A percentile compares a stretch with the other conserved stretches of the same genome.
phyloP scores from a whole-genome alignment of 2,329 filamentous ascomycete species.

The Ampelomyces quisqualis region DNA sequence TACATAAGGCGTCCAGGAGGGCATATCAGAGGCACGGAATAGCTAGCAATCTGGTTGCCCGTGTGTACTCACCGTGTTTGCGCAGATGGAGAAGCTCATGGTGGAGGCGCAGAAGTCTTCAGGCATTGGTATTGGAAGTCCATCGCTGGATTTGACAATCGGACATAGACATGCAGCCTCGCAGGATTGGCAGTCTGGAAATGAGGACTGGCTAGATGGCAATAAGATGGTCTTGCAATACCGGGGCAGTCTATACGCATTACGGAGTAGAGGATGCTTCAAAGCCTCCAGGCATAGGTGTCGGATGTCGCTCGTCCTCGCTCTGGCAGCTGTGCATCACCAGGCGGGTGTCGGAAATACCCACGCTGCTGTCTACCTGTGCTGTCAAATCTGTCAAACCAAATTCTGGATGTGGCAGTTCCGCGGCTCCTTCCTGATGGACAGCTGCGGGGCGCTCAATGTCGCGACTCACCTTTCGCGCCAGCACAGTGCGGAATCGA shows the following conservation, averaged over 20 bases:
- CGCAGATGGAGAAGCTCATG: too few relatives aligned
- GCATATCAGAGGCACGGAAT: not conserved
- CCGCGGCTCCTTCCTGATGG: not conserved
- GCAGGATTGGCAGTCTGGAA: too few relatives aligned
- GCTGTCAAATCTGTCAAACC: not conserved
- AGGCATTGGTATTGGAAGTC: too few relatives aligned
- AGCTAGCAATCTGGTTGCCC: not conserved
- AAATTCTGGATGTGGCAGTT: not conserved
- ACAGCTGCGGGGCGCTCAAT: not conserved
- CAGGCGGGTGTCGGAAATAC: not conserved
- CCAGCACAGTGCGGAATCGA: too few relatives aligned
- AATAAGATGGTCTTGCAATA: too few relatives aligned
- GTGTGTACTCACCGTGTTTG: not conserved
- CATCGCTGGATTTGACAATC: too few relatives aligned
- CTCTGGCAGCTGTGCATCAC: not conserved
- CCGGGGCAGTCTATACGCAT: too few relatives aligned
- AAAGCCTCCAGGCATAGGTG: not conserved
- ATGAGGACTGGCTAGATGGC: too few relatives aligned
- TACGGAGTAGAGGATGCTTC: too few relatives aligned
- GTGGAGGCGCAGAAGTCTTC: too few relatives aligned
- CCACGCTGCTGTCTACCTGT: not conserved
- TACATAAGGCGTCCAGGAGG: conserved; percentile 1
- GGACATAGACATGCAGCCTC: too few relatives aligned
- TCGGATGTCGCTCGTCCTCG: not conserved
- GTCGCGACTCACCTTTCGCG: not conserved